Evolutionary conservation across 495 filamentous ascomycete genomes (phyloP).

Genomic region (Aspergillus mulundensis): DNA sequence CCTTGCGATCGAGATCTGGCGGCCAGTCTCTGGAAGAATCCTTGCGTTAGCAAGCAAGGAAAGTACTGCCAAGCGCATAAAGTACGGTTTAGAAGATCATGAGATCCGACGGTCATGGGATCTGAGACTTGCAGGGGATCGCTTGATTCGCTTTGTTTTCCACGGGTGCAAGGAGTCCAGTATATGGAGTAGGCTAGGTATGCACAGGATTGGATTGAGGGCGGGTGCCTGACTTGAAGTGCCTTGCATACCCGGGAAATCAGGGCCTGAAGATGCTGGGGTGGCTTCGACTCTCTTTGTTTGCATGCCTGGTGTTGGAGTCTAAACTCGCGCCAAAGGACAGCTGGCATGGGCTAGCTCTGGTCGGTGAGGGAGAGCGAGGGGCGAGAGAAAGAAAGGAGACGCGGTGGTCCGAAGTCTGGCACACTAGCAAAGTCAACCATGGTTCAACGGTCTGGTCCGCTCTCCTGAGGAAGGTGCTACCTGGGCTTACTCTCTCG

Average conservation of each 20-base stretch:
- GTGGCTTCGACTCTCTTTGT: neutral
- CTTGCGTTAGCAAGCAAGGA: neutral
- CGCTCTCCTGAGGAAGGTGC: neutral
- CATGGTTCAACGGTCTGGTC: slow-evolving; percentile 14
- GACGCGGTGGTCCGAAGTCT: slow-evolving; percentile 12
- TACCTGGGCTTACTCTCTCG: neutral
- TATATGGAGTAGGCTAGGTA: too few species aligned
- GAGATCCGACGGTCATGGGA: too few species aligned
- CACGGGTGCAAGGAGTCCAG: too few species aligned
- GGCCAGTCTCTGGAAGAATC: neutral
- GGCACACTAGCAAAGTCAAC: slow-evolving; percentile 21
- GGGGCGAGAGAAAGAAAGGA: neutral
- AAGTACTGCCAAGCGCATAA: neutral
- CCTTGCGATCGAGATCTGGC: neutral
- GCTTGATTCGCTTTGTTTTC: too few species aligned
- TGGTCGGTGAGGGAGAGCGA: neutral
- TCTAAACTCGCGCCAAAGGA: neutral
- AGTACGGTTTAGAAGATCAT: neutral
- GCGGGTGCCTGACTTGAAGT: neutral
- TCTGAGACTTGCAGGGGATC: too few species aligned
- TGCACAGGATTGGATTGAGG: neutral
- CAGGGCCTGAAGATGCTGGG: neutral
- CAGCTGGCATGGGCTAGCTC: neutral
- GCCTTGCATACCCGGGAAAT: neutral
- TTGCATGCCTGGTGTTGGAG: neutral